Evolutionary conservation across 73 alveolate genomes (phyloP), one percentile per base, ranked within the genome.

Genomic region (Paramecium pentaurelia): DNA sequence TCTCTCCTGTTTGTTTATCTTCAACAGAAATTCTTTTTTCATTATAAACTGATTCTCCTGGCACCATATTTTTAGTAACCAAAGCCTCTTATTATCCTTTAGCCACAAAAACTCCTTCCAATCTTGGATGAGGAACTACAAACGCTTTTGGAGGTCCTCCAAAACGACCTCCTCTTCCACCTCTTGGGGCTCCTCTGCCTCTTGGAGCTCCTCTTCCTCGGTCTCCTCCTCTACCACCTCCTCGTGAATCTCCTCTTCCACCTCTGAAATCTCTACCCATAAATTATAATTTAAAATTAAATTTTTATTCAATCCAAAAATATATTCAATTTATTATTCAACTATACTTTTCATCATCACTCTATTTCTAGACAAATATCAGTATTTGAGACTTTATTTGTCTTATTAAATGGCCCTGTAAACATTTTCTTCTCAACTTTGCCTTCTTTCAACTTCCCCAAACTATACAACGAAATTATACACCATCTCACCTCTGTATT

Each of bases 11-110:
- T 38, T 59, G 83, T 28, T 94, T 58, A 25, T 84, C 98, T 89
- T 96, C 98, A 27, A 95, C 98, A 22, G 97, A 86, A 37, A 98
- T 97, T 71, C 99, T 95, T 91, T 93, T 96, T 94, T 96, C 97
- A 36, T 96, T 95, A 92, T 92, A 94, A 71, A 93, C 99, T 58
- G 98, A 93, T 96, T 98, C 99, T 20, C 99, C 99, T 28, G 99
- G 97, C 73, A 96, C 97, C 47, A 96, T 86, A 93, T 98, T 98
- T 73, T 95, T 95, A 36, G 99, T 98, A 38, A 95, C 96, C 70
- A 99, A 97, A 51, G 99, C 97, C 71, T 98, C 99, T 83, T 96
- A 99, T 94, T 97, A 92, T 51, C 99, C 99, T 71, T 96, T 96
- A 42, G 96, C 84, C 37, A 97, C 92, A 91, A 88, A 96, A 22